These are phyloP conservation scores for Daldinia decipiens DNA, from an alignment of 495 filamentous ascomycete genomes.

Conservation along the genomic window DNA sequence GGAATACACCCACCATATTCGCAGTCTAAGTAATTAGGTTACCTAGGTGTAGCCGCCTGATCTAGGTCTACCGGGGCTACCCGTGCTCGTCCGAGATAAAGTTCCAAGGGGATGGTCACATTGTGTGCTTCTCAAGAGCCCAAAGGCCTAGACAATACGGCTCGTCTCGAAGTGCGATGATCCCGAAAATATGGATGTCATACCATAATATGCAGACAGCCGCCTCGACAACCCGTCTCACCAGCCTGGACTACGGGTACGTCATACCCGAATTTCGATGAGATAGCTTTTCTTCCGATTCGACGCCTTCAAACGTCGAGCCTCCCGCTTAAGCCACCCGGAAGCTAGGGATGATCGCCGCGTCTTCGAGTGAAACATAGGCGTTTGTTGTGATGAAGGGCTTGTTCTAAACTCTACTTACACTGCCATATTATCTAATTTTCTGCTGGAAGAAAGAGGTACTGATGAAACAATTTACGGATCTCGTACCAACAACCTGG, in stretches of 20 bases:
- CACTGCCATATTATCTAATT: background rate
- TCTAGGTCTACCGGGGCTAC: constrained; percentile 23
- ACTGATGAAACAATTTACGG: background rate
- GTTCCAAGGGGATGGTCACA: constrained; percentile 19
- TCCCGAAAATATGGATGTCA: constrained; percentile 28
- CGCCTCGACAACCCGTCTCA: constrained; percentile 38
- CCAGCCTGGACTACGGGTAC: constrained; percentile 16
- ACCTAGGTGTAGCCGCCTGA: constrained; percentile 35
- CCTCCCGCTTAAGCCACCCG: constrained; percentile 6
- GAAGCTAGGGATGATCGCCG: constrained; percentile 16
- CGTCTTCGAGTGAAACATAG: constrained; percentile 19
- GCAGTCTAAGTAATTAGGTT: constrained; percentile 20
- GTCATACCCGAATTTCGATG: constrained; percentile 30
- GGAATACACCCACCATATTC: constrained; percentile 18
- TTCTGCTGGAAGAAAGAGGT: constrained; percentile 4
- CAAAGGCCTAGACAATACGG: constrained; percentile 19
- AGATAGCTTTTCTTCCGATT: constrained; percentile 31
- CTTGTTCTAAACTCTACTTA: constrained; percentile 25
- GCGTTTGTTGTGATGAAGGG: constrained; percentile 13
- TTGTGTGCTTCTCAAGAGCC: constrained; percentile 22
- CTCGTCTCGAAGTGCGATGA: constrained; percentile 18
- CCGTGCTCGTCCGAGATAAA: constrained; percentile 18
- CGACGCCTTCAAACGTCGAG: constrained; percentile 15
- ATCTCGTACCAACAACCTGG: background rate
- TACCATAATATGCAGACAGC: constrained; percentile 32